phyloP scores from a whole-genome alignment of 2,329 filamentous ascomycete species.

The Nemania serpens region DNA sequence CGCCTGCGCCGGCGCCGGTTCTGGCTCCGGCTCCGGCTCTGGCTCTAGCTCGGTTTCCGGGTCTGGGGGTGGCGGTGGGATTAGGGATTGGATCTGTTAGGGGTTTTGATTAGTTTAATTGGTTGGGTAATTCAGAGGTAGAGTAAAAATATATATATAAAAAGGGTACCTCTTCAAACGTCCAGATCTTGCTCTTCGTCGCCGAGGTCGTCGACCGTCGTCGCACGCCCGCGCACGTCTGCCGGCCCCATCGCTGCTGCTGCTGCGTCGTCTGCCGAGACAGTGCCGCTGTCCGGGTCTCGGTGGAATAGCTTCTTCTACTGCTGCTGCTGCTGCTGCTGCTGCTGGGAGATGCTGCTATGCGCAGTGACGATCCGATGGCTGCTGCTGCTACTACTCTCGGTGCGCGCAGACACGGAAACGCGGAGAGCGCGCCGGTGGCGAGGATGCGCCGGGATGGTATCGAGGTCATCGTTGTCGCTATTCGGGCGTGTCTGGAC shows the following conservation, averaged over 20 bases:
- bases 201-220: slow-evolving; percentile 36
- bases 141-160: no score
- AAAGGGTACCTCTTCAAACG: slow-evolving; percentile 38
- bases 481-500: neutral
- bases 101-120: neutral
- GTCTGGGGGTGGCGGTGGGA: slow-evolving; percentile 12
- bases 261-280: neutral
- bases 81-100: slow-evolving; percentile 30
- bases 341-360: no score
- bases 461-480: slow-evolving; percentile 16
- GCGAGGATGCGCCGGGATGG: slow-evolving; percentile 18
- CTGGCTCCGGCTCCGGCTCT: no score
- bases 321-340: neutral
- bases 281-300: neutral
- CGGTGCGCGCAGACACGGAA: neutral
- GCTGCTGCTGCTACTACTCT: neutral
- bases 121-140: neutral
- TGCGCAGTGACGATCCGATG: neutral
- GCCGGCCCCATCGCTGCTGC: neutral
- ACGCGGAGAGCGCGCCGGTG: neutral
- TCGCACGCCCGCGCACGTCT: neutral
- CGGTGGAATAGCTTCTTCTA: neutral
- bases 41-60: no score
- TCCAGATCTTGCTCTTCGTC: slow-evolving; percentile 38
- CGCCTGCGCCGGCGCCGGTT: no score